phyloP scores from a whole-genome alignment of 1,284 basidiomycete genomes.

The Leccinum fallax region DNA sequence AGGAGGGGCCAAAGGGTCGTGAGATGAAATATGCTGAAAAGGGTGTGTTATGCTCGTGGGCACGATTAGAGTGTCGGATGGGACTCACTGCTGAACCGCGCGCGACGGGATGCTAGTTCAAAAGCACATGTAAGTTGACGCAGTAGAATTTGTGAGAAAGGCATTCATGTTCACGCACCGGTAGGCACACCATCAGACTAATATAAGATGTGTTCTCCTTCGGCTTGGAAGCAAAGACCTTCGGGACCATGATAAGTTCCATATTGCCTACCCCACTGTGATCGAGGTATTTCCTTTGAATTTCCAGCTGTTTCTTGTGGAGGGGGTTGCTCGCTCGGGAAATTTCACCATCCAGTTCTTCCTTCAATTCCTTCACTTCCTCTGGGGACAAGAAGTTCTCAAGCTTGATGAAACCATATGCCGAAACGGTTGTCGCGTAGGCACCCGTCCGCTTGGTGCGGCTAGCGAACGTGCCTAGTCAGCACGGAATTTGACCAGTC shows the following conservation, averaged over 20 bases:
- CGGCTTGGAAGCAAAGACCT: conserved; percentile 14
- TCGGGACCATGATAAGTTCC: conserved; percentile 24
- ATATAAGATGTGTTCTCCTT: conserved; percentile 18
- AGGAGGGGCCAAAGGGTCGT: conserved; percentile 16
- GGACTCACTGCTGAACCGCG: conserved; percentile 23
- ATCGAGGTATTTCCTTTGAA: conserved; percentile 14
- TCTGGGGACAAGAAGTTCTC: conserved; percentile 15
- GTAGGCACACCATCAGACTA: conserved; percentile 14
- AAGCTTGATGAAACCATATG: conserved; percentile 24
- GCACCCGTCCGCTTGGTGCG: conserved; percentile 15
- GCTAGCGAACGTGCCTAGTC: conserved; percentile 1
- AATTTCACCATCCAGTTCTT: conserved; percentile 16
- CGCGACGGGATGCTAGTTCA: conserved; percentile 19
- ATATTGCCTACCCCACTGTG: conserved; percentile 15
- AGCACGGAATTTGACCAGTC: neutral
- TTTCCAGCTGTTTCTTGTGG: conserved; percentile 18
- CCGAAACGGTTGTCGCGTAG: conserved; percentile 22
- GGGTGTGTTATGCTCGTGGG: neutral
- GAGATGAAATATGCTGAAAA: conserved; percentile 20
- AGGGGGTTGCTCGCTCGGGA: conserved; percentile 3
- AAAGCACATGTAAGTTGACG: neutral
- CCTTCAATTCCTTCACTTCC: conserved; percentile 21
- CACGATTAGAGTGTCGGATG: neutral
- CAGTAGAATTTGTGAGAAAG: neutral
- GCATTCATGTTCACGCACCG: conserved; percentile 7